Evolutionary conservation across 495 filamentous ascomycete genomes (phyloP).

Genomic region (Annulohypoxylon maeteangense): DNA sequence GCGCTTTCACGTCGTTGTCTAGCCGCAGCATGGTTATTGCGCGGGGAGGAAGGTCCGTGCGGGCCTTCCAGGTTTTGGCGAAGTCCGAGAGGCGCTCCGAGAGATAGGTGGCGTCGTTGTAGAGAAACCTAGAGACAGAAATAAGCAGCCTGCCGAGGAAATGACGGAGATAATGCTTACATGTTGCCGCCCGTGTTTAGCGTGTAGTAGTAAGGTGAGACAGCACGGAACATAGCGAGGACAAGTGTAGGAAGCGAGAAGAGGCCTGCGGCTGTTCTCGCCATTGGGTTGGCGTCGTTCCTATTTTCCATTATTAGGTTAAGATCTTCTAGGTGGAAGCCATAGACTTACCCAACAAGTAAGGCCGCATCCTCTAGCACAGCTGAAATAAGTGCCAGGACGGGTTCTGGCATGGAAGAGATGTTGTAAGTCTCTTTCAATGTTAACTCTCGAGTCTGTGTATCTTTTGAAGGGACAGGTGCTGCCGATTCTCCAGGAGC

Average conservation of each 20-base stretch:
- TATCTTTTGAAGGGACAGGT: conserved; percentile 28
- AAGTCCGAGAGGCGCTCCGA: conserved; percentile 75
- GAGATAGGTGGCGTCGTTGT: conserved; percentile 89
- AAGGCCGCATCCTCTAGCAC: conserved; percentile 76
- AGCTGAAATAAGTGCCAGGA: conserved; percentile 75
- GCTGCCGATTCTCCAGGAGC: conserved; percentile 40
- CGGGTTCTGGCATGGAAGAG: conserved; percentile 81
- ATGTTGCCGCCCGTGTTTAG: conserved; percentile 76
- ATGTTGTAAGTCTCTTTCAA: conserved; percentile 88
- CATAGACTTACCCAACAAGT: conserved; percentile 64
- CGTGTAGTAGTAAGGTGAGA: conserved; percentile 82
- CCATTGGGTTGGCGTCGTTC: conserved; percentile 61
- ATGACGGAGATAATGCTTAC: conserved; percentile 51
- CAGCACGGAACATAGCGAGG: conserved; percentile 90
- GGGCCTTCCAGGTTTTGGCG: conserved; percentile 59
- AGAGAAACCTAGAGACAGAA: conserved; percentile 70
- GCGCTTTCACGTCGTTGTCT: conserved; percentile 73
- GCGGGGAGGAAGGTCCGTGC: conserved; percentile 55
- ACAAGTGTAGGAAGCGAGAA: conserved; percentile 84
- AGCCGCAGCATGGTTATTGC: conserved; percentile 68
- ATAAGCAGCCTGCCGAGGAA: conserved; percentile 16
- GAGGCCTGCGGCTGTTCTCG: conserved; percentile 77
- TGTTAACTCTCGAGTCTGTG: conserved; percentile 66
- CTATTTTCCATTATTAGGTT: conserved; percentile 43
- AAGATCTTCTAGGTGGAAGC: conserved; percentile 9